These are phyloP conservation scores for Papiliotrema nemorosa DNA, from an alignment of 1,284 basidiomycete species.

Conservation along the genomic window DNA sequence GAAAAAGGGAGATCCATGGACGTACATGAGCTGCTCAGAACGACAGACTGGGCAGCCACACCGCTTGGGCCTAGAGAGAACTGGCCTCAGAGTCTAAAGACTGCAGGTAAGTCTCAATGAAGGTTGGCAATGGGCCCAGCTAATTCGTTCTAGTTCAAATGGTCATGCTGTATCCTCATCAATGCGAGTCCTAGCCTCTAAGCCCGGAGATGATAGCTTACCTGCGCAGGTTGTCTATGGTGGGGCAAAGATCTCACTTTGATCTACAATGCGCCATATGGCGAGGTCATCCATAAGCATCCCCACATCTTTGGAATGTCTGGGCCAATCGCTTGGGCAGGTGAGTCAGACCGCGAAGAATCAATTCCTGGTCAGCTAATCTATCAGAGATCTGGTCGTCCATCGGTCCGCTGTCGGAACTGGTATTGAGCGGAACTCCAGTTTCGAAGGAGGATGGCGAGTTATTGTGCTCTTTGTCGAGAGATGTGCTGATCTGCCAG, in stretches of 20 bases:
- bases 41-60: conserved; percentile 43
- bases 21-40: conserved; percentile 30
- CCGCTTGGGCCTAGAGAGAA: conserved; percentile 31
- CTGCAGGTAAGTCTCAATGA: conserved; percentile 21
- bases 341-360: conserved; percentile 14
- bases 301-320: conserved; percentile 43
- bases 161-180: conserved; percentile 38
- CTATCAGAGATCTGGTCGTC: conserved; percentile 35
- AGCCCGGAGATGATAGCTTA: too few relatives aligned
- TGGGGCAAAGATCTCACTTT: conserved; percentile 44
- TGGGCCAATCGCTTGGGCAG: conserved; percentile 38
- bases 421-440: conserved; percentile 38
- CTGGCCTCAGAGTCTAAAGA: conserved; percentile 40
- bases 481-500: conserved; percentile 14
- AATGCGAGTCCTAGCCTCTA: conserved; percentile 15
- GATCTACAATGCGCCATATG: conserved; percentile 44
- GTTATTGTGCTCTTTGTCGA: conserved; percentile 1
- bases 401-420: conserved; percentile 39
- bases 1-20: conserved; percentile 13
- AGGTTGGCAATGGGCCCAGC: neutral
- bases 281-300: conserved; percentile 39
- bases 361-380: neutral
- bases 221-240: conserved; percentile 29
- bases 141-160: conserved; percentile 19
- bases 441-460: conserved; percentile 42